Conservation (phyloP, 208 protist species). For the Borovskyia barvae region DNA sequence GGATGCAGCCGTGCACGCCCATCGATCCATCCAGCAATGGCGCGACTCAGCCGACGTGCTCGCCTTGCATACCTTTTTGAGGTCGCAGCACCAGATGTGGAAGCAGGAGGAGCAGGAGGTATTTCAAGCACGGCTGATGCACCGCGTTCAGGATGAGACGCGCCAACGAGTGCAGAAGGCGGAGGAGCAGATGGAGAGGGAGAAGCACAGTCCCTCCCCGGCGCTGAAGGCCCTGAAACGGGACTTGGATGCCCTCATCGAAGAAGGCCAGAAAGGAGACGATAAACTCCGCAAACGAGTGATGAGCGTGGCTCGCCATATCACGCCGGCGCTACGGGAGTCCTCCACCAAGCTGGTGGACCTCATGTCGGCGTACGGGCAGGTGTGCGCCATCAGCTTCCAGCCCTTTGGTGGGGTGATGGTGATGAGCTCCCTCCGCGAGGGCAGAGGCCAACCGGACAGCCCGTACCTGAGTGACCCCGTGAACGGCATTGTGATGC, state of each 20-base stretch:
- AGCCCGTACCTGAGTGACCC: too few relatives aligned
- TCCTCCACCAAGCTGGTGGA: neutral
- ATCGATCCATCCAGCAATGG: conserved; percentile 7
- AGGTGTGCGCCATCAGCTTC: conserved; percentile 2
- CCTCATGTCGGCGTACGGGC: neutral
- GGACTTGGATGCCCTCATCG: too few relatives aligned
- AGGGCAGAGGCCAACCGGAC: too few relatives aligned
- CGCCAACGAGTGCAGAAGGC: neutral
- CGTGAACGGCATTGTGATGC: too few relatives aligned
- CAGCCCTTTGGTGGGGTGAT: conserved; percentile 2
- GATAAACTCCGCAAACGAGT: neutral
- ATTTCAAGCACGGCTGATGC: neutral
- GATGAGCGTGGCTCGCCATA: neutral
- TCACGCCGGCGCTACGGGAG: too few relatives aligned
- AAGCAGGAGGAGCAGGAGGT: conserved; percentile 1
- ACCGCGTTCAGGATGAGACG: neutral
- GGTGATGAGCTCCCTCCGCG: too few relatives aligned
- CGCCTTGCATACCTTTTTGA: neutral
- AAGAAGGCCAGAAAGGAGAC: neutral
- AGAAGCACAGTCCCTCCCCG: too few relatives aligned
- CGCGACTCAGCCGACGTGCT: neutral
- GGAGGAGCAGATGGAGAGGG: neutral
- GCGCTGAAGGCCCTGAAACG: too few relatives aligned
- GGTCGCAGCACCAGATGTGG: neutral
- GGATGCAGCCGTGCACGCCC: neutral